Evolutionary conservation across 2,329 filamentous ascomycete genomes (phyloP).

Genomic region (Bipolaris gigantea): DNA sequence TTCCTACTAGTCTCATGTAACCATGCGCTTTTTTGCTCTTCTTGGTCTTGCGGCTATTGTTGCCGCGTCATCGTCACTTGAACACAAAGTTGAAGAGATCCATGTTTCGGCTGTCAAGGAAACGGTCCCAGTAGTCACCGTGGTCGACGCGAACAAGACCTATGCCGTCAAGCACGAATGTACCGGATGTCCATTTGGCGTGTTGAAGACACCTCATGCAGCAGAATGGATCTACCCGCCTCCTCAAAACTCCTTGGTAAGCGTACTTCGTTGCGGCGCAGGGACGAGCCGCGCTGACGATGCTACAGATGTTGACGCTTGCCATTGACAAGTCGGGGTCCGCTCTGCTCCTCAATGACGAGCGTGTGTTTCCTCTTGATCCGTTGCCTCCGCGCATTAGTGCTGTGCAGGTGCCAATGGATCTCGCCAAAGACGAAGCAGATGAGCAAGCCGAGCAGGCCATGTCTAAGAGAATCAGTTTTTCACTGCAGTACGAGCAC

Average conservation of each 20-base stretch:
- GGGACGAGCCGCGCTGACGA: neutral
- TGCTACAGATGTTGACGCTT: conserved; percentile 28
- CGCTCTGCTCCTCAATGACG: conserved; percentile 27
- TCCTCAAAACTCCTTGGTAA: conserved; percentile 30
- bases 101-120: neutral
- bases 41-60: conserved; percentile 12
- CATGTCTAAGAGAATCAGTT: conserved; percentile 16
- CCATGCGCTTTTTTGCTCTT: conserved; percentile 20
- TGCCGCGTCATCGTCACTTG: conserved; percentile 8
- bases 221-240: conserved; percentile 22
- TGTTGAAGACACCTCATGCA: conserved; percentile 7
- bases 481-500: conserved; percentile 34
- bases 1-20: neutral
- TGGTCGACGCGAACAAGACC: conserved; percentile 23
- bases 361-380: conserved; percentile 25
- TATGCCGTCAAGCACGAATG: conserved; percentile 38
- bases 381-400: conserved; percentile 26
- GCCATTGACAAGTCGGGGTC: conserved; percentile 14
- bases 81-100: neutral
- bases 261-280: neutral
- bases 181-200: conserved; percentile 29
- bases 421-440: conserved; percentile 17
- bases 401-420: conserved; percentile 27
- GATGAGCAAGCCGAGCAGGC: conserved; percentile 13
- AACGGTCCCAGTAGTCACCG: conserved; percentile 20